Evolutionary conservation across 2,329 filamentous ascomycete genomes (phyloP), one percentile per base, ranked within the genome.

Genomic region (Aureobasidium sp.): DNA sequence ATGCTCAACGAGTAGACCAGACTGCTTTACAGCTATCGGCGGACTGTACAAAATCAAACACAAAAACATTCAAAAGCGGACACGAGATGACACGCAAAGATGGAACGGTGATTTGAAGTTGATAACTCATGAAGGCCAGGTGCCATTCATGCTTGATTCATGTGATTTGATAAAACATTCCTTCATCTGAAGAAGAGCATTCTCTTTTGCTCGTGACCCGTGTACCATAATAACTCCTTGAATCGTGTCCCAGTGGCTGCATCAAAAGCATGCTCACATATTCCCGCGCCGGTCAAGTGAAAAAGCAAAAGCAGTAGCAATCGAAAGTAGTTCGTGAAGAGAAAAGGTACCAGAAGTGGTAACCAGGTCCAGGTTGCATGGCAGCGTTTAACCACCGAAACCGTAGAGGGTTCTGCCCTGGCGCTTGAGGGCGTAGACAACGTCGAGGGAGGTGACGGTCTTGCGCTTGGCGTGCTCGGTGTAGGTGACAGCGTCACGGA

Each of bases 401-500:
- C 84, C 84, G 78, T 87, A 87, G 51, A 87, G 82, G 69, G 84
- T 87, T 65, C 82, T 81, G 74, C 82, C 82, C 79, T 84, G 82
- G 75, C 82, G 76, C 81, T 85, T 84, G 72, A 85, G 80, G 65
- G 82, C 82, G 74, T 84, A 85, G 77, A 85, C 82, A 67, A 85
- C 82, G 70, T 85, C 82, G 70, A 84, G 80, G 64, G 82, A 84
- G 41, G 78, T 86, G 75, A 87, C 84, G 39, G 84, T 87, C 83
- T 87, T 87, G 79, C 87, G 84, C 86, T 90, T 90, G 77, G 86
- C 86, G 84, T 90, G 87, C 81, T 90, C 87, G 69, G 87, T 90
- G 82, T 90, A 90, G 74, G 87, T 90, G 78, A 90, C 85, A 66
- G 87, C 86, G 72, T 90, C 87, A 78, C 87, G 84, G 75, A 91